Evolutionary conservation across 2,329 filamentous ascomycete species (phyloP).

Genomic region (Cytospora mali): DNA sequence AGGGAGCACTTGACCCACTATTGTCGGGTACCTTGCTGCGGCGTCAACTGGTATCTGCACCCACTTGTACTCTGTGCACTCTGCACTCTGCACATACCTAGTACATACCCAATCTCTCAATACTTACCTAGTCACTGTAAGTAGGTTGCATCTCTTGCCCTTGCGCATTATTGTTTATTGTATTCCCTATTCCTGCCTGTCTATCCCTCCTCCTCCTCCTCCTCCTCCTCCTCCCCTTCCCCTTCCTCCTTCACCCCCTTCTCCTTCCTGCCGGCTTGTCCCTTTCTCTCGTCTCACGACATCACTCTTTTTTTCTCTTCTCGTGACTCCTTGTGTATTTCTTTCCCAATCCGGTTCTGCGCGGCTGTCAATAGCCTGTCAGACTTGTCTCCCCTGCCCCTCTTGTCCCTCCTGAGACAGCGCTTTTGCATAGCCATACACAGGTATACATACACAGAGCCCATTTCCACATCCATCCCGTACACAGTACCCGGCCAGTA

Average conservation of each 20-base stretch:
- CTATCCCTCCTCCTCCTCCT: slow-evolving; percentile 1
- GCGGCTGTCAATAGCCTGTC: slow-evolving; percentile 19
- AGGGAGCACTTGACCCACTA: neutral
- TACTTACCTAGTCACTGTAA: slow-evolving; percentile 1
- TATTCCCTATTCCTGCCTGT: neutral
- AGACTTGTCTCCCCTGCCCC: neutral
- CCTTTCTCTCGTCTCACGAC: slow-evolving; percentile 21
- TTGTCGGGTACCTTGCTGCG: slow-evolving; percentile 2
- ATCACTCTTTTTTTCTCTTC: slow-evolving; percentile 17
- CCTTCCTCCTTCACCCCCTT: neutral
- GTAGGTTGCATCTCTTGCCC: neutral
- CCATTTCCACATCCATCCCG: slow-evolving; percentile 5
- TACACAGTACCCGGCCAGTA: slow-evolving; percentile 21
- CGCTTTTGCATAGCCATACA: slow-evolving; percentile 22
- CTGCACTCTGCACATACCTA: slow-evolving; percentile 8
- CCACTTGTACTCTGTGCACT: slow-evolving; percentile 6
- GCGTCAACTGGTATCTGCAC: slow-evolving; percentile 21
- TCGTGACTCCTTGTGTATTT: slow-evolving; percentile 21
- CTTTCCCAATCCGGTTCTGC: slow-evolving; percentile 7
- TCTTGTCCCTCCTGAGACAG: slow-evolving; percentile 21
- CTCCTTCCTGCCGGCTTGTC: slow-evolving; percentile 9
- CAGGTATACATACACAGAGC: slow-evolving; percentile 14
- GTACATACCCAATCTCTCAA: neutral
- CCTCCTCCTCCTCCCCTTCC: slow-evolving; percentile 1
- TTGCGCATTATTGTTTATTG: neutral